Evolutionary conservation across 2,329 filamentous ascomycete species (phyloP).

Genomic region (Hirsutella thompsonii): DNA sequence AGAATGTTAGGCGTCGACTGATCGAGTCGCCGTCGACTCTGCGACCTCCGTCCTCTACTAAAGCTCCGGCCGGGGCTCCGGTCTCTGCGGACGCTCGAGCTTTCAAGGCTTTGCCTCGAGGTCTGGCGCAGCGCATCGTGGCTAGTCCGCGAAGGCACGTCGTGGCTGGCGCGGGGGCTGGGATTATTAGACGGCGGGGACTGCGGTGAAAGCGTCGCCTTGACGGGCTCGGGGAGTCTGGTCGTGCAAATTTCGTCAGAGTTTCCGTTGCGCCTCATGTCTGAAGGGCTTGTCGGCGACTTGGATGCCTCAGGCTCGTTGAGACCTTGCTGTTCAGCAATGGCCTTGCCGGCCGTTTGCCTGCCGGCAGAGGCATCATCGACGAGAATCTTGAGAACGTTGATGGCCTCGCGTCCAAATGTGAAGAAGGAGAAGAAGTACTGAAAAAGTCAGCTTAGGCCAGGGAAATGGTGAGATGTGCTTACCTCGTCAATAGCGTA

Average conservation of each 20-base stretch:
- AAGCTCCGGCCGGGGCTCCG: conserved; percentile 44
- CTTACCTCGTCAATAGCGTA: conserved; percentile 86
- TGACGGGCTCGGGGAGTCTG: conserved; percentile 42
- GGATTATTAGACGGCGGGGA: conserved; percentile 29
- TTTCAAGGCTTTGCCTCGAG: conserved; percentile 38
- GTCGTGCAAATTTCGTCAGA: conserved; percentile 21
- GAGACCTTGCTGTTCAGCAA: conserved; percentile 6
- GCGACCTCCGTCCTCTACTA: conserved; percentile 43
- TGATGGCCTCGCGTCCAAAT: conserved; percentile 70
- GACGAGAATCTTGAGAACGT: conserved; percentile 60
- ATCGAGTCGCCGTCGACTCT: conserved; percentile 32
- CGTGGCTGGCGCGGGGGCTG: conserved; percentile 43
- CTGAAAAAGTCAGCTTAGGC: conserved; percentile 27
- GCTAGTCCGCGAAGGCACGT: conserved; percentile 34
- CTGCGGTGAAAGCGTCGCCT: conserved; percentile 44
- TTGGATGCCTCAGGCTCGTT: conserved; percentile 7
- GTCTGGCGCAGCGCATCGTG: conserved; percentile 38
- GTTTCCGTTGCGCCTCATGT: conserved; percentile 10
- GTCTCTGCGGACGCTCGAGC: conserved; percentile 28
- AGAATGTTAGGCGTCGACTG: conserved; percentile 34
- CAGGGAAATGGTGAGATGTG: neutral
- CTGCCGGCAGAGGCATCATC: conserved; percentile 43
- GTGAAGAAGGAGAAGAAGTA: conserved; percentile 97
- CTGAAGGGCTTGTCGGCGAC: conserved; percentile 12
- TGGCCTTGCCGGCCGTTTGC: conserved; percentile 10